Evolutionary conservation across 108 stramenopile species (phyloP), one percentile per base, ranked within the genome.

Genomic region (Skeletonema costatum): DNA sequence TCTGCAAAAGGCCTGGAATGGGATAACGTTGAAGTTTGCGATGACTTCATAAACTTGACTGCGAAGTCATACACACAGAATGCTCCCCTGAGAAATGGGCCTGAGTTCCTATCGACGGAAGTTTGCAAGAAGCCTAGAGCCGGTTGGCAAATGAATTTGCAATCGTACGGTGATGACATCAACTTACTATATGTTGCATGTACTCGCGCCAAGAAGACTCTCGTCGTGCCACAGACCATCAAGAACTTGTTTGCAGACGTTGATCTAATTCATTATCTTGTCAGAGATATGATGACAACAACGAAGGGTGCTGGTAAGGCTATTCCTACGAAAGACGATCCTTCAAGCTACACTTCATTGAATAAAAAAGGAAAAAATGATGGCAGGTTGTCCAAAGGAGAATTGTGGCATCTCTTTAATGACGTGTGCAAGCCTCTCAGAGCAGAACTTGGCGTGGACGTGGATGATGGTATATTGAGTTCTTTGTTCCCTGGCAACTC

Each of bases 1-100:
- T 25, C 82, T 32, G 72, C 77, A 16, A 83, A 83, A 38, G 82
- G 82, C 38, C 29, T 83, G 2, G 82, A 83, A 70, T 83, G 77
- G 77, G 77, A 83, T 36, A 19, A 74, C 19, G 82, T 83, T 14
- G 60, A 83, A 58, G 5, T 83, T 60, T 78, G 77, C 19, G 68
- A 78, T 36, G 82, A 83, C 38, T 74, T 83, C 5, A 21, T 75
- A 14, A 39, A 76, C 17, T 17, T 80, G 31, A 21, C 32, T 12
- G 12, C 32, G 10, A 42, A 21, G 38, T 73, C 71, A 13, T 73
- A 53, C 61, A 44, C 51, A 36, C 4, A 64, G 53, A 16, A n/a
- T 48, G 14, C 71, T 65, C 51, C 38, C 58, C 19, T 44, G 30
- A 10, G 25, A 21, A 30, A 13, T 68, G 48, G 76, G 60, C 31